phyloP scores from a whole-genome alignment of 164 flowering plant genomes.

The Vitis labrusca region DNA sequence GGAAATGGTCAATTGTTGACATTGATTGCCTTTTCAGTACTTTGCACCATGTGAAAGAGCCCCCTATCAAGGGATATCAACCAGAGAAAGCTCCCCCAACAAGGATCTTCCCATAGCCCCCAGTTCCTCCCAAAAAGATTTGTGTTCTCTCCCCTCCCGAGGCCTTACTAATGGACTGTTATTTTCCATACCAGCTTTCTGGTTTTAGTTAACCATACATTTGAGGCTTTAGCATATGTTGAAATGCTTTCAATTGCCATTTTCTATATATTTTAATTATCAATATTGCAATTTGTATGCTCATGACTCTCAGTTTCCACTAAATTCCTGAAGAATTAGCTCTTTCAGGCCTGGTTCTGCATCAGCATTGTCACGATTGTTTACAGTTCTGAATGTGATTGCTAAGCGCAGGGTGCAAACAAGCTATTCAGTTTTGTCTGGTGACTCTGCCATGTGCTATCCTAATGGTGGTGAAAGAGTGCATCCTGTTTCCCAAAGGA shows the following conservation, averaged over 20 bases:
- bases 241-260: not conserved
- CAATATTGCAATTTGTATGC: not conserved
- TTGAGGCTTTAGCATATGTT: not conserved
- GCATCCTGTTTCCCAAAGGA: conserved; percentile 23
- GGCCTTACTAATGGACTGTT: not conserved
- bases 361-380: conserved; percentile 3
- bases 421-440: too few species aligned
- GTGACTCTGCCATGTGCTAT: too few species aligned
- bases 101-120: too few species aligned
- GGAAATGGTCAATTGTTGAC: too few species aligned
- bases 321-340: conserved; percentile 7
- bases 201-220: not conserved
- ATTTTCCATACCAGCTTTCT: not conserved
- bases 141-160: not conserved
- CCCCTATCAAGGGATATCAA: too few species aligned
- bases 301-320: conserved; percentile 12
- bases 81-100: too few species aligned
- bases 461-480: not conserved
- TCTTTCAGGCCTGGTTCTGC: conserved; percentile 4
- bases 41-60: too few species aligned
- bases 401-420: not conserved
- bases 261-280: not conserved
- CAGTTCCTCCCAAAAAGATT: too few species aligned
- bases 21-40: too few species aligned
- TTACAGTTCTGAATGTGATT: conserved; percentile 1